Conservation (phyloP, 495 filamentous ascomycete genomes). For the Lepraria neglecta region DNA sequence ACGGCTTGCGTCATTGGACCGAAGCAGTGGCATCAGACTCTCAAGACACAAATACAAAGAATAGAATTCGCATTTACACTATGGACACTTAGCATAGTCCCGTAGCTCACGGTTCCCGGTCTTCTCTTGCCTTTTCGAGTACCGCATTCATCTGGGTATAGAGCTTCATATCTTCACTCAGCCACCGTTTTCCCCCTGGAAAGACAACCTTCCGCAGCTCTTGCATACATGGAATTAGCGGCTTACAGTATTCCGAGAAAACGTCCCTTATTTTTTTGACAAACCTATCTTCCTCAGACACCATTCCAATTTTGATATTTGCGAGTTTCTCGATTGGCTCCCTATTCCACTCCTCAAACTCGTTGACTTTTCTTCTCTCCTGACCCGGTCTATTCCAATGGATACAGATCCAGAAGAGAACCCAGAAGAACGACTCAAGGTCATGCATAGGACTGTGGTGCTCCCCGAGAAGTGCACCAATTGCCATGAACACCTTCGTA, state of each 20-base stretch:
- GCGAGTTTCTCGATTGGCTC: background rate
- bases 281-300: constrained; percentile 7
- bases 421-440: constrained; percentile 53
- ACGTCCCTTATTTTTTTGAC: constrained; percentile 7
- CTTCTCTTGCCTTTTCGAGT: constrained; percentile 14
- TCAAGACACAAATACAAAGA: too few relatives aligned
- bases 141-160: constrained; percentile 12
- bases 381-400: constrained; percentile 29
- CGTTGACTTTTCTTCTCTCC: background rate
- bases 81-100: background rate
- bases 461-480: constrained; percentile 29
- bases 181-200: background rate
- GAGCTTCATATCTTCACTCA: background rate
- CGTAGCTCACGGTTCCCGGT: too few relatives aligned
- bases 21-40: too few relatives aligned
- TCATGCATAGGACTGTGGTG: constrained; percentile 31
- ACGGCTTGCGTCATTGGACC: too few relatives aligned
- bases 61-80: too few relatives aligned
- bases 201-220: constrained; percentile 17
- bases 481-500: constrained; percentile 35
- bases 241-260: constrained; percentile 17
- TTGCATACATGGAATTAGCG: constrained; percentile 20
- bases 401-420: constrained; percentile 47
- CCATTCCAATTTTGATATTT: constrained; percentile 11
- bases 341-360: constrained; percentile 18